Conservation (phyloP, 768 basidiomycete species). For the Leccinum pellstonianum region DNA sequence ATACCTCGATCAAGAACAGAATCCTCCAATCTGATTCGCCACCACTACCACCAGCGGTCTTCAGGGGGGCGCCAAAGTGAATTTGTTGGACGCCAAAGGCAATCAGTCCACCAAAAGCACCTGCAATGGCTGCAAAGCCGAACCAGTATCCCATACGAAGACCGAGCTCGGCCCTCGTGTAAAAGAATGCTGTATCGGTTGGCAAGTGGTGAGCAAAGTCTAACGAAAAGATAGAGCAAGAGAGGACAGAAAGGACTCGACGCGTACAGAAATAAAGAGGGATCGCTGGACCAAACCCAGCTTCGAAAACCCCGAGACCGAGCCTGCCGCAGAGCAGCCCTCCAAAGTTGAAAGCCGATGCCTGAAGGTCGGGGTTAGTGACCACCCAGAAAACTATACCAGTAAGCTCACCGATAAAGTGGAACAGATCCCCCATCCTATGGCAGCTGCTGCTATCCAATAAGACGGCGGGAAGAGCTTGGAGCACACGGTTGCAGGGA, state of each 20-base stretch:
- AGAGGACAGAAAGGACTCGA: not conserved
- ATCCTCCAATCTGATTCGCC: conserved; percentile 35
- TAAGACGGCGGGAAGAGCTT: conserved; percentile 67
- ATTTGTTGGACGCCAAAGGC: conserved; percentile 76
- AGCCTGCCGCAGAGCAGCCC: conserved; percentile 59
- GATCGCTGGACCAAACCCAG: conserved; percentile 74
- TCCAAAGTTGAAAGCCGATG: conserved; percentile 58
- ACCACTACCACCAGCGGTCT: conserved; percentile 24
- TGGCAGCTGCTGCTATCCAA: conserved; percentile 63
- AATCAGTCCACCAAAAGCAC: conserved; percentile 82
- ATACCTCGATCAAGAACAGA: conserved; percentile 72
- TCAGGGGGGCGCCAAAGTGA: conserved; percentile 40
- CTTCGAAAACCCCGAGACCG: conserved; percentile 73
- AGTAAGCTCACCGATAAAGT: conserved; percentile 58
- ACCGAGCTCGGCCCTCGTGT: conserved; percentile 73
- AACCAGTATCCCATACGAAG: conserved; percentile 81
- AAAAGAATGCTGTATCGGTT: conserved; percentile 60
- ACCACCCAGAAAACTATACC: not conserved
- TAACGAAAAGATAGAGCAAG: not conserved
- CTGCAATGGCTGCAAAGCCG: conserved; percentile 79
- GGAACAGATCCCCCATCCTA: conserved; percentile 77
- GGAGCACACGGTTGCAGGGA: conserved; percentile 64
- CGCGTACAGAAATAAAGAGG: conserved; percentile 74
- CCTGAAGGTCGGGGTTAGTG: conserved; percentile 35
- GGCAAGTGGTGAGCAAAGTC: not conserved